Evolutionary conservation across 345 rosid genomes (phyloP).

Genomic region (Trapa bicornis): DNA sequence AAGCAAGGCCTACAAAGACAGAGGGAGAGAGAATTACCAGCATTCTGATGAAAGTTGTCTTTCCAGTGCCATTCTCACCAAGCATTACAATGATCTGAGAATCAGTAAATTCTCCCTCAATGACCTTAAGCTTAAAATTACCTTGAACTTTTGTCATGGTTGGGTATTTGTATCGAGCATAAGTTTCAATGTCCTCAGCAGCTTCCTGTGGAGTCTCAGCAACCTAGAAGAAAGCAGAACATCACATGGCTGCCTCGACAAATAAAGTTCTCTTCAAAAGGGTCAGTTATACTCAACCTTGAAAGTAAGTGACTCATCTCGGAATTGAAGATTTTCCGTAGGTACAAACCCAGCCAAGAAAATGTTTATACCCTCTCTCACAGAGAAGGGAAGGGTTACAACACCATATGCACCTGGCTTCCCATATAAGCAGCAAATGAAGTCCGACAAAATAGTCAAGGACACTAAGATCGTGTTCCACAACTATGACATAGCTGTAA

Average conservation of each 20-base stretch:
- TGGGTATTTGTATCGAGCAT: constrained; percentile 90
- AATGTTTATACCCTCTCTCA: constrained; percentile 92
- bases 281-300: constrained; percentile 37
- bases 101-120: constrained; percentile 97
- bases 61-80: constrained; percentile 99
- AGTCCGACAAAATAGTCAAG: constrained; percentile 89
- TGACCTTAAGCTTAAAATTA: constrained; percentile 56
- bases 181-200: constrained; percentile 82
- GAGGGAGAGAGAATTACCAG: constrained; percentile 43
- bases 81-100: constrained; percentile 96
- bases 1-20: not conserved
- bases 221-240: constrained; percentile 39
- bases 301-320: constrained; percentile 89
- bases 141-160: constrained; percentile 89
- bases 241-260: not conserved
- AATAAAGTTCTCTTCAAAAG: not conserved
- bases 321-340: constrained; percentile 82
- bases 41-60: constrained; percentile 96
- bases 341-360: constrained; percentile 98
- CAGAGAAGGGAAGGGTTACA: constrained; percentile 96
- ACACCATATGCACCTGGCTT: constrained; percentile 99
- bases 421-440: constrained; percentile 95
- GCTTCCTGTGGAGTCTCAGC: constrained; percentile 96
- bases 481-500: constrained; percentile 91
- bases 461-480: constrained; percentile 98